These are phyloP conservation scores for Saccharomycopsis sp. DNA, from an alignment of 805 yeast genomes.

Conservation along the genomic window DNA sequence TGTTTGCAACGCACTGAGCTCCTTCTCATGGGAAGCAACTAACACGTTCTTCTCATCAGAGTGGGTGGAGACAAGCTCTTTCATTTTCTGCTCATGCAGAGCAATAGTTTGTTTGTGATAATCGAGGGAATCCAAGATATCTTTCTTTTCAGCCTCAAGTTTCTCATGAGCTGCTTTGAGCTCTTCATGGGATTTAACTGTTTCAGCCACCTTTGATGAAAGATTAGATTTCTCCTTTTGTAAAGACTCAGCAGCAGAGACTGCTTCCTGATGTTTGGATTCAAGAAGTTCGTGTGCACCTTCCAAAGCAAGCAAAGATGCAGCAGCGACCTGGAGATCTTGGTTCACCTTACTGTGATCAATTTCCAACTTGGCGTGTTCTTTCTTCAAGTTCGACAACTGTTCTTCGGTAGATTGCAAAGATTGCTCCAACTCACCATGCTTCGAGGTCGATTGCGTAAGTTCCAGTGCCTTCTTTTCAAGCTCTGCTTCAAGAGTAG, in stretches of 20 bases:
- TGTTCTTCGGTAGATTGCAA: no score
- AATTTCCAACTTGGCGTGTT: neutral
- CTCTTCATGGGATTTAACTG: neutral
- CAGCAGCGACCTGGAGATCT: conserved; percentile 8
- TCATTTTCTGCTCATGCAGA: no score
- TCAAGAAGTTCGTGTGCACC: conserved; percentile 23
- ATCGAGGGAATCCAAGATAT: no score
- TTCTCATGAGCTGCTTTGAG: neutral
- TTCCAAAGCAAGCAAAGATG: conserved; percentile 18
- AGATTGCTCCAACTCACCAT: no score
- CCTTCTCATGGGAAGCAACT: no score
- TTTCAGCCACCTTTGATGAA: no score
- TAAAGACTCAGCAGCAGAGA: neutral
- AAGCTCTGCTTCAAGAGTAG: conserved; percentile 2
- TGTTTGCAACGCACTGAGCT: neutral
- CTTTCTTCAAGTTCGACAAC: neutral
- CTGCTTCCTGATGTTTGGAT: neutral
- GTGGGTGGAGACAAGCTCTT: neutral
- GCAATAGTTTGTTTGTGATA: neutral
- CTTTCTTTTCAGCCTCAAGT: neutral
- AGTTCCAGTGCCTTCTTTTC: no score
- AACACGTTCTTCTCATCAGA: neutral
- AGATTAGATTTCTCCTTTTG: neutral
- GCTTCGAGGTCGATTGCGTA: no score
- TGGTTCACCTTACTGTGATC: conserved; percentile 6